A percentile compares a stretch with the other conserved stretches of the same genome.
These are phyloP conservation scores for Aspergillus fructus DNA, from an alignment of 2,329 filamentous ascomycete genomes.

Conservation along the genomic window DNA sequence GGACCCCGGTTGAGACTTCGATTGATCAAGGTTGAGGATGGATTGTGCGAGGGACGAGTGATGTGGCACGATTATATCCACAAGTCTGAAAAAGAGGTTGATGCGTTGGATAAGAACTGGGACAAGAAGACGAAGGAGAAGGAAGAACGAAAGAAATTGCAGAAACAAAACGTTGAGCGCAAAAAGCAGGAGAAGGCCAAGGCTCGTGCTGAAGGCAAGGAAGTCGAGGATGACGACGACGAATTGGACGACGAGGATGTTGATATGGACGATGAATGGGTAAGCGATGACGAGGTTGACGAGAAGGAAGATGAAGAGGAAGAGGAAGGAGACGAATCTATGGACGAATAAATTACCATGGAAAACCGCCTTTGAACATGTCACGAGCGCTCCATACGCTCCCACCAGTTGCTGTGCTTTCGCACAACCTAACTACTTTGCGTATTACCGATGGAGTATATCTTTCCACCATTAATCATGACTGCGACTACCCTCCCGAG, in stretches of 20 bases:
- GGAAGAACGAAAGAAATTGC: conserved; percentile 74
- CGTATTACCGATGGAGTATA: background rate
- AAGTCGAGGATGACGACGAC: conserved; percentile 45
- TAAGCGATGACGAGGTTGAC: conserved; percentile 51
- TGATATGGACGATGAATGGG: conserved; percentile 55
- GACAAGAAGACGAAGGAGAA: conserved; percentile 75
- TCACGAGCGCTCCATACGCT: background rate
- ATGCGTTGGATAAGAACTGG: conserved; percentile 80
- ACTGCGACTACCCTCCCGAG: background rate
- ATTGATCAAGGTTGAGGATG: conserved; percentile 94
- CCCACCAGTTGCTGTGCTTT: background rate
- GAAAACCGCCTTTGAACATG: background rate
- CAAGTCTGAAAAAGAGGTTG: conserved; percentile 76
- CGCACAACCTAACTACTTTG: background rate
- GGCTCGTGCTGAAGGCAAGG: conserved; percentile 41
- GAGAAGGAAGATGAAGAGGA: conserved; percentile 44
- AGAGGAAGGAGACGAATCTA: conserved; percentile 37
- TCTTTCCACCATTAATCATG: background rate
- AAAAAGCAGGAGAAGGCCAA: conserved; percentile 69
- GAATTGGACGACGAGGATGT: conserved; percentile 46
- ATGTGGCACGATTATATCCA: conserved; percentile 97
- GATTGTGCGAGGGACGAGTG: conserved; percentile 81
- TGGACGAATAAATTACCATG: conserved; percentile 36
- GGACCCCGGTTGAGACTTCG: conserved; percentile 86
- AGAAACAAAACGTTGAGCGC: conserved; percentile 86